These are phyloP conservation scores for Fusarium fracticaudum DNA, from an alignment of 2,329 filamentous ascomycete genomes.

Conservation along the genomic window DNA sequence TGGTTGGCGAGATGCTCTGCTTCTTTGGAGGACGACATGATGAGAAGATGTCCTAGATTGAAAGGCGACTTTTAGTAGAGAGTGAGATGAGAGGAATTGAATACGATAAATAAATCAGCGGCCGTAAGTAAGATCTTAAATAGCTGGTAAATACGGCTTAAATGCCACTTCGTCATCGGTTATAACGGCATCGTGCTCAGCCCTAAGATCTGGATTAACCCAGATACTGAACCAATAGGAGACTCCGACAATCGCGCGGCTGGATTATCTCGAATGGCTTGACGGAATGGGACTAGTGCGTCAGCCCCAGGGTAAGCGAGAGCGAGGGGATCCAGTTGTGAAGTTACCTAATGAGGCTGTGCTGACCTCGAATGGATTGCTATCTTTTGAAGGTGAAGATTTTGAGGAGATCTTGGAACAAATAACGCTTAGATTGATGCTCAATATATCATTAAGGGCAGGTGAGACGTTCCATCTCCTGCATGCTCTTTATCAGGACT, in stretches of 20 bases:
- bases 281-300: neutral
- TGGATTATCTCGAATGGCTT: constrained; percentile 8
- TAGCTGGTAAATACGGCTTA: neutral
- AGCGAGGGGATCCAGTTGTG: neutral
- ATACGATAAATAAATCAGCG: neutral
- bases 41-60: accelerated
- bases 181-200: constrained; percentile 22
- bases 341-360: neutral
- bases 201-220: constrained; percentile 1
- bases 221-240: constrained; percentile 2
- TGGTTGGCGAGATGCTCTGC: constrained; percentile 15
- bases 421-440: neutral
- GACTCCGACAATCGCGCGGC: neutral
- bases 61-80: accelerated
- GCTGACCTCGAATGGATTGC: neutral
- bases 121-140: constrained; percentile 6
- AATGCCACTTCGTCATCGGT: constrained; percentile 30
- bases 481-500: accelerated
- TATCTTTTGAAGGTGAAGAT: neutral
- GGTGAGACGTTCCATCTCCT: accelerated
- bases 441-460: accelerated
- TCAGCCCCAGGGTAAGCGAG: neutral
- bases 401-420: accelerated
- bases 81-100: neutral
- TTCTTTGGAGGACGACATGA: constrained; percentile 27